A percentile compares a stretch with the other conserved stretches of the same genome.
Conservation (phyloP, 495 filamentous ascomycete species). For the Mytilinidion resinicola region DNA sequence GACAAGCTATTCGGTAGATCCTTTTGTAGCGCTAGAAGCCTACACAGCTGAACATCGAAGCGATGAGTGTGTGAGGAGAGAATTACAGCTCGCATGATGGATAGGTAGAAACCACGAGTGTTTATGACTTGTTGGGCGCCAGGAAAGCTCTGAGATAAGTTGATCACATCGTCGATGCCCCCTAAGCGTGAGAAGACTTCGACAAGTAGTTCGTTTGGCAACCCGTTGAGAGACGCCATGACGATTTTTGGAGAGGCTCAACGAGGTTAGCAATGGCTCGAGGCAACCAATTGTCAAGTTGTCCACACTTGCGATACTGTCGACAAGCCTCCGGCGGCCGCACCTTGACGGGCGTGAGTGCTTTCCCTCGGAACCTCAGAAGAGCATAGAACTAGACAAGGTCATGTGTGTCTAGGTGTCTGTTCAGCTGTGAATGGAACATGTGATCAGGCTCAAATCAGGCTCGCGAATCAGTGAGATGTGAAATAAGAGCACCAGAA, state of each 20-base stretch:
- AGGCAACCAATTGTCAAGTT: neutral
- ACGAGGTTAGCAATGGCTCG: neutral
- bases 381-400: neutral
- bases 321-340: neutral
- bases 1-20: neutral
- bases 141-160: slow-evolving; percentile 9
- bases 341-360: too few relatives aligned
- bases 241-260: neutral
- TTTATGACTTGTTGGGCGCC: neutral
- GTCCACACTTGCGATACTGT: neutral
- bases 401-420: neutral
- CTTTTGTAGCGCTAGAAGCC: slow-evolving; percentile 8
- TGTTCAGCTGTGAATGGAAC: neutral
- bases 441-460: too few relatives aligned
- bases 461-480: too few relatives aligned
- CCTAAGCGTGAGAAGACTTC: slow-evolving; percentile 5
- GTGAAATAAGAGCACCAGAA: too few relatives aligned
- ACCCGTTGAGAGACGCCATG: slow-evolving; percentile 4
- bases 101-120: neutral
- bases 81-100: slow-evolving; percentile 18
- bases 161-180: slow-evolving; percentile 19
- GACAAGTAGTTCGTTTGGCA: slow-evolving; percentile 11
- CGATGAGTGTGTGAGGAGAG: neutral
- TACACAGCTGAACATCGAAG: slow-evolving; percentile 17
- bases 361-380: neutral